Conservation (phyloP, 2,329 filamentous ascomycete species). For the Talaromyces sp. region DNA sequence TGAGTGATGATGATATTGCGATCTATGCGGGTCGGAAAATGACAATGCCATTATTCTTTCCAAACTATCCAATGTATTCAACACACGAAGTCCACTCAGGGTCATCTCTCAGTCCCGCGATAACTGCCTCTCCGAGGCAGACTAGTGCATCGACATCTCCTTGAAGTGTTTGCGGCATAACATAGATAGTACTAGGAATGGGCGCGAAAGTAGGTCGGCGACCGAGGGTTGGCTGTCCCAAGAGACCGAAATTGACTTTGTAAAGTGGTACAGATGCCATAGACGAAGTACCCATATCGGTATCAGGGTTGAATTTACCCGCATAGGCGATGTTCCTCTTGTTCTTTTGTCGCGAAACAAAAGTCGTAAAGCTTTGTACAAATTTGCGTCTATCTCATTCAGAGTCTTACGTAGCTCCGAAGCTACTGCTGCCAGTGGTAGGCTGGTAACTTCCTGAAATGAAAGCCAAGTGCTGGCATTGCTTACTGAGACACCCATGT, state of each 20-base stretch:
- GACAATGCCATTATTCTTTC: neutral
- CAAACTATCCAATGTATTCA: slow-evolving; percentile 19
- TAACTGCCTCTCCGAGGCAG: slow-evolving; percentile 20
- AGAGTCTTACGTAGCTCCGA: slow-evolving; percentile 12
- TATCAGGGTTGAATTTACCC: slow-evolving; percentile 15
- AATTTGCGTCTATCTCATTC: slow-evolving; percentile 10
- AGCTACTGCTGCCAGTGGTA: slow-evolving; percentile 9
- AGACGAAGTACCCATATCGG: slow-evolving; percentile 15
- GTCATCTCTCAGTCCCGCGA: slow-evolving; percentile 18
- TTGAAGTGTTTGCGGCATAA: slow-evolving; percentile 18
- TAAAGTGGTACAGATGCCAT: slow-evolving; percentile 12
- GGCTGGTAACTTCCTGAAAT: neutral
- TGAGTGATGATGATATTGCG: neutral
- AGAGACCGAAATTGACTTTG: slow-evolving; percentile 18
- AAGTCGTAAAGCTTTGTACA: slow-evolving; percentile 12
- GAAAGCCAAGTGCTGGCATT: slow-evolving; percentile 13
- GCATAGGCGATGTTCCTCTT: slow-evolving; percentile 14
- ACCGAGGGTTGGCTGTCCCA: slow-evolving; percentile 21
- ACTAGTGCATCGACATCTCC: slow-evolving; percentile 23
- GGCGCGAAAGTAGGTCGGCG: slow-evolving; percentile 17
- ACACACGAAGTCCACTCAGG: slow-evolving; percentile 16
- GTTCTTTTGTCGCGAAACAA: slow-evolving; percentile 11
- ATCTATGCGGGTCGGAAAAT: neutral
- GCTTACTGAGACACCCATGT: slow-evolving; percentile 10
- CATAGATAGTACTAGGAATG: slow-evolving; percentile 18